Evolutionary conservation across 306 rosid genomes (phyloP), one percentile per base, ranked within the genome.

Genomic region (Alnus rubra): DNA sequence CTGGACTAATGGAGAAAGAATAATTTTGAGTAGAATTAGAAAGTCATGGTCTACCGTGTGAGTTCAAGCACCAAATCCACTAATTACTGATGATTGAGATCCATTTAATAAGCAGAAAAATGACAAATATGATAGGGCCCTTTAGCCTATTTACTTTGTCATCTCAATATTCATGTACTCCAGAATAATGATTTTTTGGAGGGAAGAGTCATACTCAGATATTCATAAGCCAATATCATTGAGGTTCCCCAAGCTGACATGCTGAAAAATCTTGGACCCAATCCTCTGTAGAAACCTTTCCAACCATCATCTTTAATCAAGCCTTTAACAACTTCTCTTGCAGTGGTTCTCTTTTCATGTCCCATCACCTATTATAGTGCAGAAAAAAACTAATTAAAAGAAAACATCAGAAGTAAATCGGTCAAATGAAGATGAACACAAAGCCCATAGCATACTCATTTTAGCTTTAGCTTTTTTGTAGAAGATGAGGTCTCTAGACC

Each of bases 161-260:
- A 68, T 68, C 33, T 1, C 5, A 42, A 68, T 8, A 19, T 60
- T 51, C 28, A 30, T 50, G 15, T 23, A 49, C 68, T 64, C 67
- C 19, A 58, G 8, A 18, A 59, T 19, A 15, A 37, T 16, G 15
- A 70, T 31, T 35, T 63, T 78, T 51, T 58, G 79, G 65, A 78
- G 44, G 71, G 73, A 79, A 81, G 79, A 78, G 79, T 79, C 74
- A 65, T 92, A 94, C 98, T 94, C 74, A 92, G 86, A 81, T 94
- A 94, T 86, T 94, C 98, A 78, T 94, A 94, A 70, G 93, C 68
- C 87, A 94, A 65, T 71, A 94, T 89, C 98, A 94, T 92, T 35
- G 98, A 94, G 58, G 98, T 94, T 56, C 98, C 98, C 98, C 97
- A 94, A 2, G 93, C 93, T 0, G 98, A 94, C 93, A 86, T 88